Conservation (phyloP, 352 stramenopile genomes). For the Globisporangium sylvaticum region DNA sequence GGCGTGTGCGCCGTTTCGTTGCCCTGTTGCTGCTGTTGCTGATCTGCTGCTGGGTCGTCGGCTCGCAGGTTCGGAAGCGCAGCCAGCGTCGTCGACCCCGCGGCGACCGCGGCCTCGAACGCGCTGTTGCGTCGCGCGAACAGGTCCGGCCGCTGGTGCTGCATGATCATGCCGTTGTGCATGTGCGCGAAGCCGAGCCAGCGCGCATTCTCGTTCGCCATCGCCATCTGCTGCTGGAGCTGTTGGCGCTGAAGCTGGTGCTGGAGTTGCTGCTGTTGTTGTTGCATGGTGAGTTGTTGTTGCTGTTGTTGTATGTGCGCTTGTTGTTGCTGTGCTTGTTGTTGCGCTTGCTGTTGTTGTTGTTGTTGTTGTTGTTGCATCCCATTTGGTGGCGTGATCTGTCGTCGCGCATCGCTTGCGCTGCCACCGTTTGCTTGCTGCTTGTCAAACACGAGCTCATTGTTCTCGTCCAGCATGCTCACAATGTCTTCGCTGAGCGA, state of each 20-base stretch:
- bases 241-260: slow-evolving; percentile 16
- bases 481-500: slow-evolving; percentile 79
- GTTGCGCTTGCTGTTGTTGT: not conserved
- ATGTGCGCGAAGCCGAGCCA: slow-evolving; percentile 11
- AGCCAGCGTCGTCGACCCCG: slow-evolving; percentile 33
- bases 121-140: slow-evolving; percentile 15
- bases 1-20: slow-evolving; percentile 4
- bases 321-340: slow-evolving; percentile 13
- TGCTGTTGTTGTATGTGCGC: slow-evolving; percentile 9
- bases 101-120: slow-evolving; percentile 31
- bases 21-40: slow-evolving; percentile 1
- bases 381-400: slow-evolving; percentile 14
- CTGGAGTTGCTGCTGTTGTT: slow-evolving; percentile 19
- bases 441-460: slow-evolving; percentile 29
- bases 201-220: slow-evolving; percentile 14
- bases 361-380: slow-evolving; percentile 4
- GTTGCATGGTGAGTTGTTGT: slow-evolving; percentile 18
- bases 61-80: slow-evolving; percentile 27
- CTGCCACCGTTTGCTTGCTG: slow-evolving; percentile 18
- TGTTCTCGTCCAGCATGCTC: slow-evolving; percentile 61
- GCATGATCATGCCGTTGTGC: slow-evolving; percentile 6
- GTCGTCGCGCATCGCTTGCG: slow-evolving; percentile 8
- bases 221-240: slow-evolving; percentile 20
- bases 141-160: slow-evolving; percentile 19
- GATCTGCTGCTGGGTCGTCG: not conserved